Evolutionary conservation across 768 basidiomycete species (phyloP).

Genomic region (Lactarius deliciosus): DNA sequence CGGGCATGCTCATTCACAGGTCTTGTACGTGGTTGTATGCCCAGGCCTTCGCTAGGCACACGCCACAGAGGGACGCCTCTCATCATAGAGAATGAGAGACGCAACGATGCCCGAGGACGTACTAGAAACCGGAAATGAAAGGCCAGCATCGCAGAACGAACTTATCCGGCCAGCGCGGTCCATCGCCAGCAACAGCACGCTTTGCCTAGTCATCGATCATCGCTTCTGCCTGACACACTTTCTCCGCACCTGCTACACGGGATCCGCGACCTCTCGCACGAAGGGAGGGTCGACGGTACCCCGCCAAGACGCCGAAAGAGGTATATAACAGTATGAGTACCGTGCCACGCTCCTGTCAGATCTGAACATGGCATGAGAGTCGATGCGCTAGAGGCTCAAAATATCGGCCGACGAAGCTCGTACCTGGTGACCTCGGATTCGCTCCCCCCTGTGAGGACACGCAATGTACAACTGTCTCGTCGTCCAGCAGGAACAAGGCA

Average conservation of each 20-base stretch:
- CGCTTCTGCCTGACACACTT: not conserved
- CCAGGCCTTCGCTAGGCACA: not conserved
- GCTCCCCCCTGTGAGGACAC: not conserved
- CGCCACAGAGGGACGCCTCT: not conserved
- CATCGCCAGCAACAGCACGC: not conserved
- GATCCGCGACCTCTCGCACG: not conserved
- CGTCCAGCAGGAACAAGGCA: conserved; percentile 1
- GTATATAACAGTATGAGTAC: not conserved
- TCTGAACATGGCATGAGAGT: not conserved
- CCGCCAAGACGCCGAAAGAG: not conserved
- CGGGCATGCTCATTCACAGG: not conserved
- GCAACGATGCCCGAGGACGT: not conserved
- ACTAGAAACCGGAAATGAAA: not conserved
- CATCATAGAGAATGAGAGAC: not conserved
- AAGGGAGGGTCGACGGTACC: not conserved
- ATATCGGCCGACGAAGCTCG: not conserved
- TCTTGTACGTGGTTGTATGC: not conserved
- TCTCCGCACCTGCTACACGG: not conserved
- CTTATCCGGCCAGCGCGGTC: not conserved
- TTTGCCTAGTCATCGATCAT: not conserved
- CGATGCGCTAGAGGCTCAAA: not conserved
- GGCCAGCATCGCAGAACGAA: not conserved
- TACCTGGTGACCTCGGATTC: too few species aligned
- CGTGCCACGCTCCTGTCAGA: not conserved
- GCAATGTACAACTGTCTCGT: not conserved